Evolutionary conservation across 1,284 basidiomycete species (phyloP).

Genomic region (Pholiota adiposa): DNA sequence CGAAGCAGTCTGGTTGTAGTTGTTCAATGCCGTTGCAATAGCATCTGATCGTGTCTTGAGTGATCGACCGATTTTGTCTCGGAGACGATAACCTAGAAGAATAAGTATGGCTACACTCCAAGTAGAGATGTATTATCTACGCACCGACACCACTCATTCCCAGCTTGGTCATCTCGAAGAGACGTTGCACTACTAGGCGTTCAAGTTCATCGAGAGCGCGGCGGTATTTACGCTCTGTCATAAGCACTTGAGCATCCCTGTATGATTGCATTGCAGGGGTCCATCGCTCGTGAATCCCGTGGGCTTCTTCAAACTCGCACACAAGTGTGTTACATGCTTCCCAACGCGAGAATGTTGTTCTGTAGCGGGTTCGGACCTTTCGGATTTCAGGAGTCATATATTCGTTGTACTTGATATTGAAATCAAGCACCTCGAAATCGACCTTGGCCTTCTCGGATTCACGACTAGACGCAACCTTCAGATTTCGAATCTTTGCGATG

Average conservation of each 20-base stretch:
- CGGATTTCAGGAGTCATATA: too few species aligned
- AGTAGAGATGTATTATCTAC: not conserved
- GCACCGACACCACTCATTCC: conserved; percentile 5
- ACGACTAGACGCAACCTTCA: not conserved
- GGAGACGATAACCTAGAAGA: conserved; percentile 11
- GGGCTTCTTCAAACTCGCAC: not conserved
- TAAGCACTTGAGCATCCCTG: not conserved
- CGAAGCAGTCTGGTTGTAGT: conserved; percentile 30
- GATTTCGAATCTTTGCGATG: not conserved
- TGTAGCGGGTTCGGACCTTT: too few species aligned
- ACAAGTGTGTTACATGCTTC: too few species aligned
- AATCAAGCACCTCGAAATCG: too few species aligned
- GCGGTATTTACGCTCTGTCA: conserved; percentile 1
- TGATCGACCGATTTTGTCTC: conserved; percentile 11
- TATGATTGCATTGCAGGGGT: not conserved
- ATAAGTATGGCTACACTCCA: not conserved
- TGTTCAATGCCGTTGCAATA: conserved; percentile 27
- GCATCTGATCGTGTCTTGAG: conserved; percentile 25
- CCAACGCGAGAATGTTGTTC: too few species aligned
- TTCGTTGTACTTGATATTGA: too few species aligned
- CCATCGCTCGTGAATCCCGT: not conserved
- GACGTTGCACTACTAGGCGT: not conserved
- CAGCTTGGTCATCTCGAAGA: conserved; percentile 13
- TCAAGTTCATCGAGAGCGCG: conserved; percentile 9
- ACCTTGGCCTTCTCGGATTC: not conserved